These are phyloP conservation scores for Colletotrichum tanaceti DNA, from an alignment of 2,329 filamentous ascomycete species.

Conservation along the genomic window DNA sequence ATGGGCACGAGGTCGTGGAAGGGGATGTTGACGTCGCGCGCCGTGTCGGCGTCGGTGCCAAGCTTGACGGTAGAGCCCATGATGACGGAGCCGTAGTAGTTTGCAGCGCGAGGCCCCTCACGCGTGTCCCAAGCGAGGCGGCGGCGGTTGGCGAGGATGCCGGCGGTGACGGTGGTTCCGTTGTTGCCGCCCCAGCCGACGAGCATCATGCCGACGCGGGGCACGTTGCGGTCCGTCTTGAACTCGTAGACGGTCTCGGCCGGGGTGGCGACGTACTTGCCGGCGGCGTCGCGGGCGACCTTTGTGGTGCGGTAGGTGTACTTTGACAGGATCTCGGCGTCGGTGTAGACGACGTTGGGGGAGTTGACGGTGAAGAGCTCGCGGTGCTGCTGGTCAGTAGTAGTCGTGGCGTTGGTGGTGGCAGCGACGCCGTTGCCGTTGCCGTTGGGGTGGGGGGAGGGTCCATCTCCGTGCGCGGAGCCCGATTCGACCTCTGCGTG, in stretches of 20 bases:
- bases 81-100: slow-evolving; percentile 98
- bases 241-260: slow-evolving; percentile 95
- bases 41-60: slow-evolving; percentile 84
- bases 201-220: slow-evolving; percentile 96
- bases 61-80: slow-evolving; percentile 99
- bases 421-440: slow-evolving; percentile 60
- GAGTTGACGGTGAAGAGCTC: slow-evolving; percentile 88
- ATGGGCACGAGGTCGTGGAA: slow-evolving; percentile 95
- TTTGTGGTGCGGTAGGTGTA: slow-evolving; percentile 97
- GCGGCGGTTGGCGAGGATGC: slow-evolving; percentile 94
- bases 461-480: slow-evolving; percentile 72
- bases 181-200: slow-evolving; percentile 99
- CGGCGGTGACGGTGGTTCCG: slow-evolving; percentile 94
- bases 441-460: slow-evolving; percentile 48
- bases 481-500: slow-evolving; percentile 76
- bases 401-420: slow-evolving; percentile 44
- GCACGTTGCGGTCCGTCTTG: slow-evolving; percentile 94
- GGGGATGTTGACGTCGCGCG: slow-evolving; percentile 92
- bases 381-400: slow-evolving; percentile 57
- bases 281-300: slow-evolving; percentile 74
- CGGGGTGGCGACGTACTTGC: slow-evolving; percentile 85
- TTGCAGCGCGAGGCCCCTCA: slow-evolving; percentile 84
- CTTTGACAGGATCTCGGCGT: slow-evolving; percentile 88
- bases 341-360: slow-evolving; percentile 91
- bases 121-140: slow-evolving; percentile 92